Evolutionary conservation across 495 filamentous ascomycete genomes (phyloP).

Genomic region (Collariella sp.): DNA sequence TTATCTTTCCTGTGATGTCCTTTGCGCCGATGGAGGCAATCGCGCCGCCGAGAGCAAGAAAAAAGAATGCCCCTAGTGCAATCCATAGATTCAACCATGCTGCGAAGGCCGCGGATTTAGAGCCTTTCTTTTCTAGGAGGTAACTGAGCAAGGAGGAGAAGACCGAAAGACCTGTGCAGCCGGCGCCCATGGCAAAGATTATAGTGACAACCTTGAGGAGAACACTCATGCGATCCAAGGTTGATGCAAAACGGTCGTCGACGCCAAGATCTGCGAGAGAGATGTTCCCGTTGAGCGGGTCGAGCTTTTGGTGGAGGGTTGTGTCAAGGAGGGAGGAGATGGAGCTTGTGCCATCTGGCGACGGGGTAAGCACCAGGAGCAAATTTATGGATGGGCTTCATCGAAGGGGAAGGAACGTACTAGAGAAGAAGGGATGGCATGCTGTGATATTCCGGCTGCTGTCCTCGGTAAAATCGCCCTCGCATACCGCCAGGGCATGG

Average conservation of each 20-base stretch:
- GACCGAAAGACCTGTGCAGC: conserved; percentile 47
- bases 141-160: conserved; percentile 40
- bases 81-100: conserved; percentile 19
- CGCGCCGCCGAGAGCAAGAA: conserved; percentile 13
- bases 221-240: conserved; percentile 45
- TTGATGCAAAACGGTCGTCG: conserved; percentile 52
- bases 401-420: neutral
- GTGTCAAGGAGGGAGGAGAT: conserved; percentile 46
- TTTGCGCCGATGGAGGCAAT: conserved; percentile 25
- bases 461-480: conserved; percentile 42
- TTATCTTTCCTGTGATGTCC: conserved; percentile 26
- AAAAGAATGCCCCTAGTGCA: conserved; percentile 17
- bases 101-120: neutral
- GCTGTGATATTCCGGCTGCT: conserved; percentile 24
- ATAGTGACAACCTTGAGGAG: conserved; percentile 50
- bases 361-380: neutral
- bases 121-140: conserved; percentile 17
- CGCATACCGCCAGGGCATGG: conserved; percentile 62
- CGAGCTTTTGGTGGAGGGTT: conserved; percentile 42
- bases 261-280: conserved; percentile 42
- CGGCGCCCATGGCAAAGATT: conserved; percentile 55
- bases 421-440: conserved; percentile 35
- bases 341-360: conserved; percentile 42
- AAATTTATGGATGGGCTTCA: neutral
- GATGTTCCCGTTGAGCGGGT: conserved; percentile 2